Evolutionary conservation across 768 basidiomycete genomes (phyloP).

Genomic region (Russula foetens): DNA sequence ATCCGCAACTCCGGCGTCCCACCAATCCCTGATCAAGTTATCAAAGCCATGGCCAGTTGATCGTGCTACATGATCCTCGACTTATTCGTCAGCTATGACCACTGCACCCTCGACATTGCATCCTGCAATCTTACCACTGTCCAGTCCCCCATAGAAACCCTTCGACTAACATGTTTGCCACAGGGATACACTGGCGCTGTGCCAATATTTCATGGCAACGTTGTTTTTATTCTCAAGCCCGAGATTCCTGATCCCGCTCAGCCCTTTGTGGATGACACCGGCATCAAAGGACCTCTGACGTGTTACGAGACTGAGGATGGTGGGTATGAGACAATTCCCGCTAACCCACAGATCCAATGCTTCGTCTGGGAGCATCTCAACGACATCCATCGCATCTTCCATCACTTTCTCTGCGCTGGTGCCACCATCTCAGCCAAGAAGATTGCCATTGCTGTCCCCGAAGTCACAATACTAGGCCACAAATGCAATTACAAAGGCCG

Average conservation of each 20-base stretch:
- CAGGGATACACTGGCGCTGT: slow-evolving; percentile 38
- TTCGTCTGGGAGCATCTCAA: not conserved
- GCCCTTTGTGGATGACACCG: not conserved
- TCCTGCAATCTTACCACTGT: slow-evolving; percentile 20
- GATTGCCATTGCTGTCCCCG: not conserved
- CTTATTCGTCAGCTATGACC: slow-evolving; percentile 19
- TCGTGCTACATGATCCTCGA: no score
- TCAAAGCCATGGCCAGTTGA: slow-evolving; percentile 28
- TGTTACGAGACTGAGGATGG: not conserved
- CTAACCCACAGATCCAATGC: not conserved
- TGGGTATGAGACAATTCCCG: not conserved
- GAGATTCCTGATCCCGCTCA: slow-evolving; percentile 30
- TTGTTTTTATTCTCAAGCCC: slow-evolving; percentile 30
- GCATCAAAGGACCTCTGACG: not conserved
- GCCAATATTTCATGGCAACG: slow-evolving; percentile 34
- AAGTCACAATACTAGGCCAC: not conserved
- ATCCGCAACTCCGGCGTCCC: slow-evolving; percentile 19
- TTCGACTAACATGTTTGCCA: slow-evolving; percentile 28
- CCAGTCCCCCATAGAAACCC: not conserved
- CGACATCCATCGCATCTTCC: not conserved
- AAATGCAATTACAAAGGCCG: no score
- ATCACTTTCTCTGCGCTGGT: not conserved
- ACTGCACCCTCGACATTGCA: slow-evolving; percentile 23
- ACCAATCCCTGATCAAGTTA: slow-evolving; percentile 20
- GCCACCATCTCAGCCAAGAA: not conserved